phyloP scores from a whole-genome alignment of 768 basidiomycete genomes.

The Cystofilobasidium capitatum region DNA sequence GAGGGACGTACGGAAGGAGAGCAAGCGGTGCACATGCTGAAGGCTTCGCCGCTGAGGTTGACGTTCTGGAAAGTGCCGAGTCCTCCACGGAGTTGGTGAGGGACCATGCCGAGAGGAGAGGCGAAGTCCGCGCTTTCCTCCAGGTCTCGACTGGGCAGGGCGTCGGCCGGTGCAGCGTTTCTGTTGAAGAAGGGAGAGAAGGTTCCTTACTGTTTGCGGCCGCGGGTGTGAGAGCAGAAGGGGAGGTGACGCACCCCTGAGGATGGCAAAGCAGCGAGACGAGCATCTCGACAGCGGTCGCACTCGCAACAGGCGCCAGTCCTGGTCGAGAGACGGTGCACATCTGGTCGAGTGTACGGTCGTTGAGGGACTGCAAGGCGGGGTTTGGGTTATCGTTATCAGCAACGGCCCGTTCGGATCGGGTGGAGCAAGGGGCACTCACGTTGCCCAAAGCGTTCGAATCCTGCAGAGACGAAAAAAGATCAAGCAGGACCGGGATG shows the following conservation, averaged over 20 bases:
- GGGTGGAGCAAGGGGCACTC: conserved; percentile 33
- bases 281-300: conserved; percentile 85
- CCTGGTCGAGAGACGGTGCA: conserved; percentile 96
- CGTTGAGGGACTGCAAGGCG: conserved; percentile 53
- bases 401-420: not conserved
- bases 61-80: conserved; percentile 77
- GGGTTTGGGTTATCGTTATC: not conserved
- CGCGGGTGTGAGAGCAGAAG: conserved; percentile 1
- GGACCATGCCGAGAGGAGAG: conserved; percentile 49
- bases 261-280: conserved; percentile 84
- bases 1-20: conserved; percentile 54
- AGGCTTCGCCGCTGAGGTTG: conserved; percentile 75
- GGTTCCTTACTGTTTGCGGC: not conserved
- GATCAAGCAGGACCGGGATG: not conserved
- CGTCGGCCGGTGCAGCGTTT: conserved; percentile 61
- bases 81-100: conserved; percentile 88
- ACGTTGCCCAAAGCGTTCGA: conserved; percentile 94
- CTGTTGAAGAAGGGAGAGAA: conserved; percentile 35
- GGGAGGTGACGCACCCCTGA: conserved; percentile 53
- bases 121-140: conserved; percentile 11
- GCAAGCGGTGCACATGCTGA: conserved; percentile 81
- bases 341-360: conserved; percentile 95
- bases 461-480: conserved; percentile 51
- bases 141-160: conserved; percentile 37
- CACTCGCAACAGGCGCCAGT: conserved; percentile 80